Percentiles rank a stretch among this genome's conserved stretches.
Evolutionary conservation across 495 filamentous ascomycete genomes (phyloP).

Genomic region (Hypoxylon lienhwacheense): DNA sequence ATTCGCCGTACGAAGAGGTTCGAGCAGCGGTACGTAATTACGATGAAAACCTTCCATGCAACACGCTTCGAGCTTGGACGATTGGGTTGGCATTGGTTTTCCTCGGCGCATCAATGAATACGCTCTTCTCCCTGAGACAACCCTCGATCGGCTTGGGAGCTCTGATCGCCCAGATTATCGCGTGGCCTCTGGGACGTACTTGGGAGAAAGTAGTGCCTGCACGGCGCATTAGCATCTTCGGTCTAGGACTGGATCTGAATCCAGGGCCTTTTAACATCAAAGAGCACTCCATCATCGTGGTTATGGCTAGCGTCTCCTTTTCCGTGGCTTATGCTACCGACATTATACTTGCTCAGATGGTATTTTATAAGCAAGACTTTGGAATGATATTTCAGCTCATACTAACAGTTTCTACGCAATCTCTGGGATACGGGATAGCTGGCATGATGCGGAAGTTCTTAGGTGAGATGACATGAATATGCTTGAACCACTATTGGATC

Average conservation of each 20-base stretch:
- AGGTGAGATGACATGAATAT: constrained; percentile 32
- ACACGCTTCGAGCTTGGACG: constrained; percentile 73
- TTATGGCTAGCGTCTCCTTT: constrained; percentile 66
- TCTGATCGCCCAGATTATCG: constrained; percentile 69
- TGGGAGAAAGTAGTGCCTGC: constrained; percentile 54
- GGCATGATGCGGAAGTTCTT: constrained; percentile 61
- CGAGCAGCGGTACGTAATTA: constrained; percentile 62
- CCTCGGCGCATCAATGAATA: constrained; percentile 68
- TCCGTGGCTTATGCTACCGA: constrained; percentile 72
- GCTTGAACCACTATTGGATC: background rate
- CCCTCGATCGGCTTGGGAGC: constrained; percentile 67
- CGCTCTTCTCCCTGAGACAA: constrained; percentile 68
- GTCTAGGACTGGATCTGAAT: constrained; percentile 60
- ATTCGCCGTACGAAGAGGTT: constrained; percentile 75
- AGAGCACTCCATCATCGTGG: constrained; percentile 70
- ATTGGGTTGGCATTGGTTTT: constrained; percentile 68
- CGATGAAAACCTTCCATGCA: constrained; percentile 67
- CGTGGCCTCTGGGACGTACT: constrained; percentile 68
- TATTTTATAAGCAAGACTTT: constrained; percentile 70
- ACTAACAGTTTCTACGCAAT: constrained; percentile 68
- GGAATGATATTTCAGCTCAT: constrained; percentile 70
- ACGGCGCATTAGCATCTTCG: constrained; percentile 57
- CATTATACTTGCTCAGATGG: constrained; percentile 63
- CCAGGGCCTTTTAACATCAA: constrained; percentile 80
- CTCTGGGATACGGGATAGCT: constrained; percentile 73